phyloP scores from a whole-genome alignment of 2,329 filamentous ascomycete genomes.

The Colletotrichum zoysiae region DNA sequence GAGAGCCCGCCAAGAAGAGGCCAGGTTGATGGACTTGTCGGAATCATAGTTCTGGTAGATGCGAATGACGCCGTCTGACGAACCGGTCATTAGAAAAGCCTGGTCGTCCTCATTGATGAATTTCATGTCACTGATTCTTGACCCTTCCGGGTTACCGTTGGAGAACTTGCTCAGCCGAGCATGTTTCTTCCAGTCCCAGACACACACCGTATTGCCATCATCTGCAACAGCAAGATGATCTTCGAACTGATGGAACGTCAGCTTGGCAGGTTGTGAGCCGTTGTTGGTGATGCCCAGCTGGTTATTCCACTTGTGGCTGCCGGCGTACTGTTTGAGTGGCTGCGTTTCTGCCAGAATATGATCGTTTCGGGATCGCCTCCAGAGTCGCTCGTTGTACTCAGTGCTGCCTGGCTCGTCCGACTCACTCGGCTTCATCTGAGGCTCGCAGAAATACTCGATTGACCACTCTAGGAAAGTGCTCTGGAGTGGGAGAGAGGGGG shows the following conservation, averaged over 20 bases:
- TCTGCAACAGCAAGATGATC: slow-evolving; percentile 95
- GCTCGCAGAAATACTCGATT: slow-evolving; percentile 96
- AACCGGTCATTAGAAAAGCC: slow-evolving; percentile 93
- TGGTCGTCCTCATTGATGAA: slow-evolving; percentile 99
- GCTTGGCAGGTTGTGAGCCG: slow-evolving; percentile 86
- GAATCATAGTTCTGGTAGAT: slow-evolving; percentile 94
- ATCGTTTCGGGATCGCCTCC: slow-evolving; percentile 93
- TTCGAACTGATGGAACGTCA: slow-evolving; percentile 98
- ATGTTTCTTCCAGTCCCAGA: slow-evolving; percentile 94
- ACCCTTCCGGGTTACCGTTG: slow-evolving; percentile 92
- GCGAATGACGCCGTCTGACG: slow-evolving; percentile 93
- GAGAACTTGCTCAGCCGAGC: slow-evolving; percentile 85
- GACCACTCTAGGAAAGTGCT: slow-evolving; percentile 96
- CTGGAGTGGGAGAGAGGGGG: slow-evolving; percentile 78
- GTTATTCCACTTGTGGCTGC: slow-evolving; percentile 88
- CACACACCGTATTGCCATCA: slow-evolving; percentile 87
- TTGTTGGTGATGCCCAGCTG: slow-evolving; percentile 89
- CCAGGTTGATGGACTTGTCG: slow-evolving; percentile 81
- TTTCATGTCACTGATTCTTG: slow-evolving; percentile 92
- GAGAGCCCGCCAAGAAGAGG: slow-evolving; percentile 90
- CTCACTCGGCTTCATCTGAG: slow-evolving; percentile 97
- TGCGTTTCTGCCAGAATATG: slow-evolving; percentile 92
- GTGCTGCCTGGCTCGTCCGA: slow-evolving; percentile 96
- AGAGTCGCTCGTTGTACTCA: slow-evolving; percentile 95
- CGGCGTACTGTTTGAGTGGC: slow-evolving; percentile 89